These are phyloP conservation scores for Podospora pseudocomata DNA, from an alignment of 495 filamentous ascomycete genomes.

Conservation along the genomic window DNA sequence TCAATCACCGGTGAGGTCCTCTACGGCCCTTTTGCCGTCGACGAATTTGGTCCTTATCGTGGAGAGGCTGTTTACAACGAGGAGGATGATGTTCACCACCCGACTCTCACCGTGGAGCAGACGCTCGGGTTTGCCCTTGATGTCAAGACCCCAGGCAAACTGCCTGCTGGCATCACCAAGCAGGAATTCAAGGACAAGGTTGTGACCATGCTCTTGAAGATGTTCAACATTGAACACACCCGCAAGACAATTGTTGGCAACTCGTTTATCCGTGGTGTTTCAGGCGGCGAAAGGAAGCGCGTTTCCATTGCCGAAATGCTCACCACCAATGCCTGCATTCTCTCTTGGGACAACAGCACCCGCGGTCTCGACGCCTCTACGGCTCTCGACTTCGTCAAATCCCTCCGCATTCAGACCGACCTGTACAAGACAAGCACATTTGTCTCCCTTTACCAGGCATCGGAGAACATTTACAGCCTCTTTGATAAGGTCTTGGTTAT, in stretches of 20 bases:
- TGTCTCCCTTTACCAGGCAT: constrained; percentile 79
- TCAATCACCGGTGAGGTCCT: constrained; percentile 70
- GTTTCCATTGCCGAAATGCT: constrained; percentile 71
- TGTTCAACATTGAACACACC: constrained; percentile 87
- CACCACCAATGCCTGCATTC: constrained; percentile 66
- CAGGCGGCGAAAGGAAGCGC: constrained; percentile 79
- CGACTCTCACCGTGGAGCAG: constrained; percentile 77
- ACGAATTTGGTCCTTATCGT: constrained; percentile 61
- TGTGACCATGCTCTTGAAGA: constrained; percentile 66
- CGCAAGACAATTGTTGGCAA: constrained; percentile 78
- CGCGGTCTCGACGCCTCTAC: constrained; percentile 81
- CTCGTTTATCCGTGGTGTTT: constrained; percentile 76
- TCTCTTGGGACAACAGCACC: constrained; percentile 82
- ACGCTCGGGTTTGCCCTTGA: constrained; percentile 81
- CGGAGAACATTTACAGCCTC: constrained; percentile 75
- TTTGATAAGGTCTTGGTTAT: constrained; percentile 90
- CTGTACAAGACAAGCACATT: constrained; percentile 77
- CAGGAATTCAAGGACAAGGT: constrained; percentile 68
- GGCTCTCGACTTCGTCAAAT: constrained; percentile 69
- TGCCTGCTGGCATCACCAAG: constrained; percentile 62
- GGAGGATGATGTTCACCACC: constrained; percentile 78
- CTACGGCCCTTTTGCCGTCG: constrained; percentile 66
- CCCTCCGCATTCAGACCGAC: constrained; percentile 71
- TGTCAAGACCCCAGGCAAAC: constrained; percentile 71
- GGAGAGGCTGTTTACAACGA: constrained; percentile 85